Conservation (phyloP, 2,329 filamentous ascomycete species). For the Fusarium nematophilum region DNA sequence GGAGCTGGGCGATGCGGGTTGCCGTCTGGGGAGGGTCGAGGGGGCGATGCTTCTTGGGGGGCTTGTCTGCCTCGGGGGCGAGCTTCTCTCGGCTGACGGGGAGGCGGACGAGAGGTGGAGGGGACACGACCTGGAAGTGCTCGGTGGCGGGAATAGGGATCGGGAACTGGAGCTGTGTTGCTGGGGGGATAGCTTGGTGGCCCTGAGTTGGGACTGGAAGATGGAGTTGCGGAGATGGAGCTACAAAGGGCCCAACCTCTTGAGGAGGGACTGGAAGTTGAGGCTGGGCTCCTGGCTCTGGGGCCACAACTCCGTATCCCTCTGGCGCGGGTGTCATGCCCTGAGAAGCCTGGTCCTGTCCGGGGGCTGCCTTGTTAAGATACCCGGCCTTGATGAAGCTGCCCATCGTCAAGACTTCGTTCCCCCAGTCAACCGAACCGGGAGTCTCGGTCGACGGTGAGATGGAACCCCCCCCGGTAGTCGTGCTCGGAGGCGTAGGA, state of each 20-base stretch:
- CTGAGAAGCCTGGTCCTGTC: not conserved
- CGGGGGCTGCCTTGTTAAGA: not conserved
- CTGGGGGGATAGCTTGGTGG: too few relatives aligned
- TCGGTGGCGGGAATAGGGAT: too few relatives aligned
- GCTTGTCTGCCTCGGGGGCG: not conserved
- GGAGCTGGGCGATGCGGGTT: too few relatives aligned
- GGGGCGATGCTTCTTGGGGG: not conserved
- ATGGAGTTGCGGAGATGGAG: too few relatives aligned
- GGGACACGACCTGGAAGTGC: too few relatives aligned
- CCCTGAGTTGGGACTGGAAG: too few relatives aligned
- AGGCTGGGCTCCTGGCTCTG: too few relatives aligned
- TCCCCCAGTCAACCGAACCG: not conserved
- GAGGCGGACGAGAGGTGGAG: not conserved
- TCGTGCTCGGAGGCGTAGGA: too few relatives aligned
- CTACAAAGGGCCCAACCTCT: too few relatives aligned
- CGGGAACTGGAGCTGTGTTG: not conserved
- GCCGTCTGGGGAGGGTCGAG: not conserved
- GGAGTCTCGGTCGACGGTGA: not conserved
- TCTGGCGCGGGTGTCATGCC: not conserved
- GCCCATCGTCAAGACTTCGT: not conserved
- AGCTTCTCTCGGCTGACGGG: not conserved
- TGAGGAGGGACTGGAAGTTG: too few relatives aligned
- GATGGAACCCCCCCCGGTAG: not conserved
- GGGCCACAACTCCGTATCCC: not conserved
- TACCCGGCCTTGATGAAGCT: not conserved